These are phyloP conservation scores for Melaleuca quinquenervia DNA, from an alignment of 345 rosid genomes.

Conservation along the genomic window DNA sequence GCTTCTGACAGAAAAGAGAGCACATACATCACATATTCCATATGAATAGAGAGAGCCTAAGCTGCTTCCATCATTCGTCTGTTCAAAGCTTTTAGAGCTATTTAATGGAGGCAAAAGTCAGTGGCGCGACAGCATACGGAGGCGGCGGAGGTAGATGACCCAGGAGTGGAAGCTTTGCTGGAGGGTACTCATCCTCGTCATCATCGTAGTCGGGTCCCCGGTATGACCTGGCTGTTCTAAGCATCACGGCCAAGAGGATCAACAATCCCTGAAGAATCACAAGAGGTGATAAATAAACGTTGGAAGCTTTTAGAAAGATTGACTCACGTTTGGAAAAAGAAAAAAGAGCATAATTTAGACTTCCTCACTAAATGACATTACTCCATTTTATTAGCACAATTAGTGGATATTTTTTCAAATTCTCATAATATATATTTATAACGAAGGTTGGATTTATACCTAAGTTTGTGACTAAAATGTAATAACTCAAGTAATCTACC, in stretches of 20 bases:
- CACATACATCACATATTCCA: background rate
- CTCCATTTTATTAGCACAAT: background rate
- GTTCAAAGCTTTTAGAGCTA: background rate
- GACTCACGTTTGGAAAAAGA: background rate
- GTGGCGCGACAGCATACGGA: background rate
- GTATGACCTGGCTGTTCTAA: conserved; percentile 16
- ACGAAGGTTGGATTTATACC: background rate
- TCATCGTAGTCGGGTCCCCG: conserved; percentile 2
- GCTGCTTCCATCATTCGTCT: background rate
- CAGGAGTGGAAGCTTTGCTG: conserved; percentile 22
- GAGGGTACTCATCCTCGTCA: conserved; percentile 18
- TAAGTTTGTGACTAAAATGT: background rate
- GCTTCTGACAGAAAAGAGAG: background rate
- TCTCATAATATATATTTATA: background rate
- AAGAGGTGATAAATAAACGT: background rate
- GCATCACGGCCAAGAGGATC: conserved; percentile 16
- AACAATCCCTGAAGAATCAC: conserved; percentile 23
- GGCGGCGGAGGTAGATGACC: conserved; percentile 1
- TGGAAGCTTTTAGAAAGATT: background rate
- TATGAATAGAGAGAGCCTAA: background rate
- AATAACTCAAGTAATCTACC: background rate
- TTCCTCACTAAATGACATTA: too few relatives aligned
- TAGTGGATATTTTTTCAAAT: background rate
- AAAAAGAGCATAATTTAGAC: background rate
- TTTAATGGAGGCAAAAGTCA: background rate